A percentile compares a stretch with the other conserved stretches of the same genome.
Conservation (phyloP, 495 filamentous ascomycete genomes). For the Tuber borchii region DNA sequence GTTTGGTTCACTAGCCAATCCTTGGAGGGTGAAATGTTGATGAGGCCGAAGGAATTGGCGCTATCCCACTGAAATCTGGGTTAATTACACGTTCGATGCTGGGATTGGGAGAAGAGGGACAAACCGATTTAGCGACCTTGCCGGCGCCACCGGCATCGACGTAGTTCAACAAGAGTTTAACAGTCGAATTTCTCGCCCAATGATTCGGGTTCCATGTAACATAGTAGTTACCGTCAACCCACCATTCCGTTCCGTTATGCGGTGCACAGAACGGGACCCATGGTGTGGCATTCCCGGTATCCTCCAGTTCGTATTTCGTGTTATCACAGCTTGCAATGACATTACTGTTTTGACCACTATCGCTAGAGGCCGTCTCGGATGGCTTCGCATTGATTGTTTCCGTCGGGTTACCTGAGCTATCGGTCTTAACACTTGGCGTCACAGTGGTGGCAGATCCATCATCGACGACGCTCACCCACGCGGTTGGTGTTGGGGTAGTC, state of each 20-base stretch:
- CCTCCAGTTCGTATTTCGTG: constrained; percentile 20
- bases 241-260: constrained; percentile 26
- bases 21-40: constrained; percentile 18
- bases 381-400: constrained; percentile 18
- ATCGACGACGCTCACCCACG: constrained; percentile 20
- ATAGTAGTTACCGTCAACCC: constrained; percentile 30
- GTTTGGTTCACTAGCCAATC: constrained; percentile 37
- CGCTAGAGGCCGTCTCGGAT: constrained; percentile 12
- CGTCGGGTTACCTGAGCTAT: constrained; percentile 16
- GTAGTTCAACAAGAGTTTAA: constrained; percentile 34
- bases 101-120: constrained; percentile 1
- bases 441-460: constrained; percentile 24
- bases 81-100: constrained; percentile 5
- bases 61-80: constrained; percentile 19
- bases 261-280: constrained; percentile 36
- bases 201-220: constrained; percentile 34
- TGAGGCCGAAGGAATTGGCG: constrained; percentile 24
- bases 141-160: constrained; percentile 12
- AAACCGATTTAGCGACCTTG: constrained; percentile 13
- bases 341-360: not conserved
- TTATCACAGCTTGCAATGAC: constrained; percentile 24
- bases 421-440: constrained; percentile 22
- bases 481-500: constrained; percentile 14
- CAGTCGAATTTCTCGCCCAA: constrained; percentile 30
- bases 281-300: constrained; percentile 19